Evolutionary conservation across 805 yeast genomes (phyloP), one percentile per base, ranked within the genome.

Genomic region (Saturnispora sekii): DNA sequence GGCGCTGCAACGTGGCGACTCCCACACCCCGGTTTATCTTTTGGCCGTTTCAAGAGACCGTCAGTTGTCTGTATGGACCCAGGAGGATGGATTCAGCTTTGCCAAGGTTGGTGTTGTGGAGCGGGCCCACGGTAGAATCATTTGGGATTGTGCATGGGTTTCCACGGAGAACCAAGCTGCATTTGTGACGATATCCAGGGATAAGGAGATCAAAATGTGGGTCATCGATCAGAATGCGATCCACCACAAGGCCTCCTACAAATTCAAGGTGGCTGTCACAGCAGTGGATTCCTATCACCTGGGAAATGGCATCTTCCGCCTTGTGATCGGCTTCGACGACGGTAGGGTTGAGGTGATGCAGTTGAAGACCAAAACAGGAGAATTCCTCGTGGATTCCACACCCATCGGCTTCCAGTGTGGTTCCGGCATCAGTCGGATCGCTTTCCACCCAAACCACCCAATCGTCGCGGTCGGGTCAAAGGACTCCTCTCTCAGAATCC

Each of bases 91-190:
- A 7, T 56, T 48, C 11, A 58, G 51, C 29, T 58, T 62, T 39
- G 41, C 53, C 40, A 43, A 61, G 26, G 49, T 63, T 17, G 54
- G 52, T 26, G 28, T 60, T 10, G 53, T 59, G 64, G 76, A 76
- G 32, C 86, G 83, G 59, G 96, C 96, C 0, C 99, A 94, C 58
- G 63, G 82, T 2, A 77, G 97, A 62, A 90, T 93, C 54, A 77
- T 93, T 36, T 94, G 98, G 98, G 97, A 93, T 65, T 81, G 90
- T 59, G 75, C 84, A 33, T 93, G 97, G 96, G 67, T 80, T 0
- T 86, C 88, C 4, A 48, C 55, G n/a, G 66, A 56, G 3, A 72
- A 53, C n/a, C 32, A 45, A 3, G 51, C 53, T 10, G 59, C 60
- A n/a, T 89, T 90, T 56, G 57, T 84, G n/a, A 89, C 97, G 1